Evolutionary conservation across 2,329 filamentous ascomycete genomes (phyloP).

Genomic region (Neofusicoccum sp.): DNA sequence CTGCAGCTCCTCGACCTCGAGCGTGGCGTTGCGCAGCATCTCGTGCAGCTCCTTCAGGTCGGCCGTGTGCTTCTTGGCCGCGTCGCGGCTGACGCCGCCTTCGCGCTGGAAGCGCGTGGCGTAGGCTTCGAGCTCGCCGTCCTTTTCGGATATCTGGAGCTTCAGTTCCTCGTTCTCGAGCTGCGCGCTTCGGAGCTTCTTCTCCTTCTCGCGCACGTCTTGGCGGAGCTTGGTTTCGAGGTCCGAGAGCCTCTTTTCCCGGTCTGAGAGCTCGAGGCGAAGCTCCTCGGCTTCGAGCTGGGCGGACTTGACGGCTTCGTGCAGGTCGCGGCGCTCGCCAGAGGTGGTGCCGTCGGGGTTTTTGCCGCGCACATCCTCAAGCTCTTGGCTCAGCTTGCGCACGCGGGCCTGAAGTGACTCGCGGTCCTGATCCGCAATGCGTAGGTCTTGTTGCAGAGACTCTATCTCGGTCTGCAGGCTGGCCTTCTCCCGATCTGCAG

Average conservation of each 20-base stretch:
- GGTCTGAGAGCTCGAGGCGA: slow-evolving; percentile 29
- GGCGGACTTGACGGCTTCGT: slow-evolving; percentile 62
- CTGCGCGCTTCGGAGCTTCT: slow-evolving; percentile 52
- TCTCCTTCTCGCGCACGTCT: slow-evolving; percentile 26
- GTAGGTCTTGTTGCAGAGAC: slow-evolving; percentile 39
- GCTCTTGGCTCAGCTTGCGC: slow-evolving; percentile 58
- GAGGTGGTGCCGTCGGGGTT: slow-evolving; percentile 47
- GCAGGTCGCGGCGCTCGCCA: slow-evolving; percentile 62
- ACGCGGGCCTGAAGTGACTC: slow-evolving; percentile 55
- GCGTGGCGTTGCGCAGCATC: slow-evolving; percentile 24
- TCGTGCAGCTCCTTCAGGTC: slow-evolving; percentile 29
- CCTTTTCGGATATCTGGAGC: slow-evolving; percentile 65
- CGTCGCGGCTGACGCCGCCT: not conserved
- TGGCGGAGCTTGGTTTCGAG: slow-evolving; percentile 24
- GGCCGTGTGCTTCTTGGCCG: slow-evolving; percentile 27
- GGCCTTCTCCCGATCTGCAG: slow-evolving; percentile 41
- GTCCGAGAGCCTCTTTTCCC: slow-evolving; percentile 26
- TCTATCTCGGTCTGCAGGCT: slow-evolving; percentile 37
- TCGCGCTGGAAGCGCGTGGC: slow-evolving; percentile 29
- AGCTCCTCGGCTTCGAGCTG: slow-evolving; percentile 65
- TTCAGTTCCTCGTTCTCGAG: slow-evolving; percentile 59
- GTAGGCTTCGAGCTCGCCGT: slow-evolving; percentile 51
- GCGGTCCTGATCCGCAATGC: slow-evolving; percentile 37
- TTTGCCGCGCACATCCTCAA: slow-evolving; percentile 54
- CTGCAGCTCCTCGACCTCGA: slow-evolving; percentile 29